These are phyloP conservation scores for Melaleuca quinquenervia DNA, from an alignment of 345 rosid genomes.

Conservation along the genomic window DNA sequence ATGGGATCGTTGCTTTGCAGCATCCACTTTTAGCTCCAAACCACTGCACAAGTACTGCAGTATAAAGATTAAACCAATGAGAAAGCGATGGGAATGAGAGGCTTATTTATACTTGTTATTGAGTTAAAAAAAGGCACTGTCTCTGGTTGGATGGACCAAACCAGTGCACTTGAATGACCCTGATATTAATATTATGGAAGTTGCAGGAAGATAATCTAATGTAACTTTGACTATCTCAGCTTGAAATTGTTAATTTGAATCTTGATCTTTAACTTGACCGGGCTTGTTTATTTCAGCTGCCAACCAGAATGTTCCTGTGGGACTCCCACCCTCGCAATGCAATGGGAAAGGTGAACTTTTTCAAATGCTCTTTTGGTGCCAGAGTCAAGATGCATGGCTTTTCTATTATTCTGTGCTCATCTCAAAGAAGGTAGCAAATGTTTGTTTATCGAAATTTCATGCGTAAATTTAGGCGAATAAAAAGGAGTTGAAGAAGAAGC, in stretches of 20 bases:
- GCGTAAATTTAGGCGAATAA: conserved; percentile 65
- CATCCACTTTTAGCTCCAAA: background rate
- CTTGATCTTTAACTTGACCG: background rate
- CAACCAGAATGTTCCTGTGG: conserved; percentile 76
- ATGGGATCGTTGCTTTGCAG: background rate
- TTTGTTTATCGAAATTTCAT: background rate
- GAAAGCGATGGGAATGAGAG: background rate
- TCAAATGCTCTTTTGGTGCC: background rate
- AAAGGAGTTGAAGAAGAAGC: conserved; percentile 68
- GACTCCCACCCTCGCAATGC: conserved; percentile 90
- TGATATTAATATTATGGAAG: background rate
- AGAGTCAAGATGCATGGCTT: background rate
- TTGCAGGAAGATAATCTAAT: background rate
- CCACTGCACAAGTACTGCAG: background rate
- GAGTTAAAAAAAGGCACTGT: background rate
- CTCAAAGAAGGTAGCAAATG: background rate
- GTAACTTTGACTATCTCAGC: background rate
- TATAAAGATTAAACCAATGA: background rate
- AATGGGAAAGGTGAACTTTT: conserved; percentile 77
- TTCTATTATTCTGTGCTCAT: background rate
- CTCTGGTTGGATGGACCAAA: background rate
- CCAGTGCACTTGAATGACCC: background rate
- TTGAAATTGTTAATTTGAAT: background rate
- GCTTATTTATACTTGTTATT: background rate
- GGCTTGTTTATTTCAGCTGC: conserved; percentile 38